Percentiles rank a stretch among this genome's conserved stretches.
Conservation (phyloP, 306 rosid species). For the Lathyrus oleraceus region DNA sequence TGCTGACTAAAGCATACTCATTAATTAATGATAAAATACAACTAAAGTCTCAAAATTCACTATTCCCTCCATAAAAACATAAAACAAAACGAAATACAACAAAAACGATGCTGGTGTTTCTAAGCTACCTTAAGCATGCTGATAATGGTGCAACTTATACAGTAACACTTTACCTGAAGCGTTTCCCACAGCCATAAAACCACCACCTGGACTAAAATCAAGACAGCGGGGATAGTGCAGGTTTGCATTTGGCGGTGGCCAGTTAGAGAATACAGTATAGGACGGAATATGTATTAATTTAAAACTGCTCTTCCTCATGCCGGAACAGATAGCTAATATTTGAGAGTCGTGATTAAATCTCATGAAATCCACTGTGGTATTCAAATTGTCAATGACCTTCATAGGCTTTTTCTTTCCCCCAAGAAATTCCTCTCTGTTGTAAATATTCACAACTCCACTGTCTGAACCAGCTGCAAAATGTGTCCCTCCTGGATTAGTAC, state of each 20-base stretch:
- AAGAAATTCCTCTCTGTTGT: slow-evolving; percentile 40
- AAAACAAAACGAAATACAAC: neutral
- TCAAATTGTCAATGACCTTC: slow-evolving; percentile 32
- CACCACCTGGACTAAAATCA: slow-evolving; percentile 92
- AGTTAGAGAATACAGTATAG: slow-evolving; percentile 73
- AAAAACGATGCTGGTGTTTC: neutral
- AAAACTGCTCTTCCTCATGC: slow-evolving; percentile 69
- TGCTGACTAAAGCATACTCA: neutral
- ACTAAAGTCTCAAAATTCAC: neutral
- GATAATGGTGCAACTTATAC: slow-evolving; percentile 56
- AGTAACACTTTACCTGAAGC: slow-evolving; percentile 70
- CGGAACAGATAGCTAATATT: slow-evolving; percentile 57
- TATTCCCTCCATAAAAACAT: neutral
- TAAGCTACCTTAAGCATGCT: slow-evolving; percentile 36
- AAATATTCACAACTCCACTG: slow-evolving; percentile 39
- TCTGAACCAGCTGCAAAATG: slow-evolving; percentile 41
- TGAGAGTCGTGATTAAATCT: slow-evolving; percentile 41
- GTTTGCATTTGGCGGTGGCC: slow-evolving; percentile 59
- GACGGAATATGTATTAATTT: slow-evolving; percentile 78
- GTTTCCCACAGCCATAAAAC: slow-evolving; percentile 89
- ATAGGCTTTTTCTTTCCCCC: slow-evolving; percentile 42
- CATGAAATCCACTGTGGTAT: slow-evolving; percentile 33
- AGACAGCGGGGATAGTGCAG: slow-evolving; percentile 67
- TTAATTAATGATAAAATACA: neutral
- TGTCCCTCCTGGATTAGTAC: slow-evolving; percentile 32